Percentiles rank a stretch among this genome's conserved stretches.
Conservation (phyloP, 352 stramenopile species). For the Phytophthora pluvialis region DNA sequence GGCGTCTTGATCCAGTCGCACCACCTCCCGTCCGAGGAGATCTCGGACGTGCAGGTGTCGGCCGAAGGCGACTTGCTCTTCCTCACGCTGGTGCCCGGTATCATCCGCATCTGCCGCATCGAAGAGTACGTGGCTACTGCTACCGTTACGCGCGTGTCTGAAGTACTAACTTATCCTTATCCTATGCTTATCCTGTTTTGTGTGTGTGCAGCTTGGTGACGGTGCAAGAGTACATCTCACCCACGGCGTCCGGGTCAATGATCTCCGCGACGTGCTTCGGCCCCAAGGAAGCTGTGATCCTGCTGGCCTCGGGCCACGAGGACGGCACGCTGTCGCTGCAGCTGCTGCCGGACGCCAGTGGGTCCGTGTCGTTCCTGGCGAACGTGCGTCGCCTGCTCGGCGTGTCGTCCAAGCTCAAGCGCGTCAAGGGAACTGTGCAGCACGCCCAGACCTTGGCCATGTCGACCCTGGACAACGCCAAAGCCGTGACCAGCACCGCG, state of each 20-base stretch:
- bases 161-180: background rate
- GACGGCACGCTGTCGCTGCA: conserved; percentile 83
- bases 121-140: conserved; percentile 69
- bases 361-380: conserved; percentile 75
- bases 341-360: conserved; percentile 81
- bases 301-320: conserved; percentile 68
- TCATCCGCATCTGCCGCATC: conserved; percentile 73
- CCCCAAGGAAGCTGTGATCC: conserved; percentile 78
- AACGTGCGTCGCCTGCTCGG: conserved; percentile 78
- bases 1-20: conserved; percentile 61
- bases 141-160: background rate
- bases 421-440: conserved; percentile 88
- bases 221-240: conserved; percentile 75
- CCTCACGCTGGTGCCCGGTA: conserved; percentile 51
- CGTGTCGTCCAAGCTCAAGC: conserved; percentile 85
- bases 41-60: conserved; percentile 62
- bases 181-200: background rate
- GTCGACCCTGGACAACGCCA: conserved; percentile 83
- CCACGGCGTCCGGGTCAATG: conserved; percentile 37
- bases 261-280: conserved; percentile 75
- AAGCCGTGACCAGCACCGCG: conserved; percentile 83
- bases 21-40: conserved; percentile 50
- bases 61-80: conserved; percentile 79
- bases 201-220: conserved; percentile 56
- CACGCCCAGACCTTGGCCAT: conserved; percentile 87